Base-by-base conservation (phyloP, 257 asterid species). In the Petrea volubilis region DNA sequence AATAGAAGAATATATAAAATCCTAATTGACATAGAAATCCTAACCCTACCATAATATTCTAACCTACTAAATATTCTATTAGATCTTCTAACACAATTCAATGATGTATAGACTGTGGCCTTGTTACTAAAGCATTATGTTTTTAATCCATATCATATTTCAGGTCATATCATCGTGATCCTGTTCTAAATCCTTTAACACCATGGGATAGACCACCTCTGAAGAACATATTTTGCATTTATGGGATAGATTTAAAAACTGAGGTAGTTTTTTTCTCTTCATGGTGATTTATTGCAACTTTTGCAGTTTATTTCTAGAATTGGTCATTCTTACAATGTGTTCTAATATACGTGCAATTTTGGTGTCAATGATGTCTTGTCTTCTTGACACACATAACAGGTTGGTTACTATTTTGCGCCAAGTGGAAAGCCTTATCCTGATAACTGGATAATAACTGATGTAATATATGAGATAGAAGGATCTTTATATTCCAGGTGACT, bases 351-450 rank as follows among this genome's bases (percentile, higher is more conserved):
- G 28, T 50, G 53, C 52, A 40, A 62, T 74, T 71, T 28, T 67
- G 50, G 62, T 50, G 17, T 63, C 77, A 68, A 70, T 64, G 61
- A 67, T 49, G 51, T 60, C 24, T 71, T 65, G 60, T 61, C 67
- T 53, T 72, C 53, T 83, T 67, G 73, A 70, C 67, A 73, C 72
- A 68, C n/a, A 41, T 64, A 81, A 61, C 84, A 95, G 99, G 98
- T 95, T 72, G 99, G 99, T 78, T 95, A 95, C 80, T 91, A 89
- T 81, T 90, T 86, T 87, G 99, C 99, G 20, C 99, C 99, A 61
- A 95, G 99, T 77, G 98, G 99, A 81, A 95, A 95, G 86, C 99
- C 99, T 49, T 95, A 91, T 81, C 99, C 99, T 80, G 99, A 95
- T 86, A 95, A 95, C 76, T 95, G 99, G 99, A 92, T 95, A 58